Base-by-base conservation (phyloP, 225 moss, liverwort and hornwort species). In the Marchantia paleacea region DNA sequence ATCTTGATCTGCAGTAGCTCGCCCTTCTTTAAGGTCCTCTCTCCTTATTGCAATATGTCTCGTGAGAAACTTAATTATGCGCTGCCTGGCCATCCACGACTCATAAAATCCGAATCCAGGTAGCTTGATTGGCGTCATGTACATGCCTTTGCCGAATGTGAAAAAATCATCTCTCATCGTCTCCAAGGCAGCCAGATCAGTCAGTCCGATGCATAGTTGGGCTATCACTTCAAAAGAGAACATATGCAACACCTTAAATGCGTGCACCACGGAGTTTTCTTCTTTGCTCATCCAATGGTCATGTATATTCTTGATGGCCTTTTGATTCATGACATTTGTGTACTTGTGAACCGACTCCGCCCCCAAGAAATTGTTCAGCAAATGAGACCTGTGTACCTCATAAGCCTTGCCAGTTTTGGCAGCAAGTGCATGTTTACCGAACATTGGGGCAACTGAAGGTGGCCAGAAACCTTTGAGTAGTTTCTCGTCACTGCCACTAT, bases 1-100 rank as follows among this genome's bases (percentile, higher is more conserved):
- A 64, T 64, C 64, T n/a, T 64, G 64, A 64, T 64, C 64, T 64
- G 64, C 10, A 64, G 64, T 64, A 64, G 64, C 64, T 0, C 64
- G 64, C 7, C 64, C 64, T 20, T 64, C 64, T n/a, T 64, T 64
- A 1, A 64, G 24, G 10, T 64, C 64, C n/a, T 20, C 64, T 64
- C 64, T 64, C n/a, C 64, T 64, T 20, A 1, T 64, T 0, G 19
- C 22, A 3, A 64, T 1, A 24, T 64, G 18, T n/a, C 20, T 1
- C 10, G 20, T 15, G 20, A 64, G 10, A 10, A 64, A 24, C 10
- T 64, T n/a, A 8, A 64, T 19, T 19, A 64, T 24, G 1, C n/a
- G 18, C 64, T 64, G 20, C n/a, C n/a, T 64, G 22, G 64, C 64
- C 64, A 19, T 9, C 22, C 19, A 24, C 20, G 64, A 19, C 64